Percentiles rank a stretch among this genome's conserved stretches.
phyloP scores from a whole-genome alignment of 2,329 filamentous ascomycete species.

The Xenoacremonium recifei region DNA sequence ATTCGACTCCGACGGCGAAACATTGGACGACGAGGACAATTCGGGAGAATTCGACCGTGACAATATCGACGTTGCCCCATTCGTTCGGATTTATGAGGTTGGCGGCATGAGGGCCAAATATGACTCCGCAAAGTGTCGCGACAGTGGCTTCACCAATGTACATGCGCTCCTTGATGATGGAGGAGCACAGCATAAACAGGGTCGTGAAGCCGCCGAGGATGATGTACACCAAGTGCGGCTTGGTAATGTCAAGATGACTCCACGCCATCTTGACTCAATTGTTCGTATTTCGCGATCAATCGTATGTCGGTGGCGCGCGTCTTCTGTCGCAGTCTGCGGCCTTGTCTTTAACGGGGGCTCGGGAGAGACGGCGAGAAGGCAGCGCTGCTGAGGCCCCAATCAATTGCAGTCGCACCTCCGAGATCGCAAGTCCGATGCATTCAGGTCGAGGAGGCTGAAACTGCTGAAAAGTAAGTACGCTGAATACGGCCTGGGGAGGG shows the following conservation, averaged over 20 bases:
- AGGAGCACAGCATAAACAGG: constrained; percentile 97
- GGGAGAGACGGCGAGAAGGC: background rate
- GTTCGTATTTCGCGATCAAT: constrained; percentile 1
- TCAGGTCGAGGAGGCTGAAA: constrained; percentile 2
- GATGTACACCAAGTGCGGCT: constrained; percentile 96
- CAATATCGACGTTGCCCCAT: constrained; percentile 83
- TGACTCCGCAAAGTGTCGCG: constrained; percentile 81
- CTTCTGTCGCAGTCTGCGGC: background rate
- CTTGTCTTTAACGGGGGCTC: background rate
- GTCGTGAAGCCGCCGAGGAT: constrained; percentile 97
- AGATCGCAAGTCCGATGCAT: constrained; percentile 4
- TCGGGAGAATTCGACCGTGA: constrained; percentile 86
- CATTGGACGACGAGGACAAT: constrained; percentile 90
- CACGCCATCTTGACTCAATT: constrained; percentile 60
- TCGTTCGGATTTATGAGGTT: constrained; percentile 72
- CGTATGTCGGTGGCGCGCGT: no score
- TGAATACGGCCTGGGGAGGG: no score
- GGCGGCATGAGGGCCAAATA: constrained; percentile 83
- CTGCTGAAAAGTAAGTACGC: constrained; percentile 1
- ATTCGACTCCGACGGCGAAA: constrained; percentile 86
- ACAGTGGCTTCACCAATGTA: constrained; percentile 99
- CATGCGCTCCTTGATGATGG: constrained; percentile 95
- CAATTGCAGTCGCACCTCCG: constrained; percentile 13
- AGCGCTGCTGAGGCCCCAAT: constrained; percentile 3
- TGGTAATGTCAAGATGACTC: constrained; percentile 82